These are phyloP conservation scores for Trichophaea hybrida DNA, from an alignment of 2,329 filamentous ascomycete species.

Conservation along the genomic window DNA sequence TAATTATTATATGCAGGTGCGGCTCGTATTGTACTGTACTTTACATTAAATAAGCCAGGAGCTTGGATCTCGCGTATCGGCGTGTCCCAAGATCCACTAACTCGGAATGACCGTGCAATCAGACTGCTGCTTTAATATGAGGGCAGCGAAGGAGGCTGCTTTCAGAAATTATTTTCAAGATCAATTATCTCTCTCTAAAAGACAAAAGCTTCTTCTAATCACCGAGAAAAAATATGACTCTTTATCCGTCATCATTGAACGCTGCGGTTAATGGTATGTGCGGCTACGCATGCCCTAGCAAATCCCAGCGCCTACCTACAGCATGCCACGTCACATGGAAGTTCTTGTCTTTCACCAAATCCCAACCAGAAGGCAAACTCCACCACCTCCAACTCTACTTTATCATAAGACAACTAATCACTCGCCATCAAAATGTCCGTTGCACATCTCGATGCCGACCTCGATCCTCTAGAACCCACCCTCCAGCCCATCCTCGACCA, in stretches of 20 bases:
- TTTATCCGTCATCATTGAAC: no score
- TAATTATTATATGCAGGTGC: no score
- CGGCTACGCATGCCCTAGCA: background rate
- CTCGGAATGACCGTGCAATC: background rate
- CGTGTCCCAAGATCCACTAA: background rate
- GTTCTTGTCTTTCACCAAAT: background rate
- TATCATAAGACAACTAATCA: background rate
- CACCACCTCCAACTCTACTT: background rate
- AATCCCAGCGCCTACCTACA: background rate
- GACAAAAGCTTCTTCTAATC: no score
- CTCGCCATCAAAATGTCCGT: background rate
- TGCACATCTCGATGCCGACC: conserved; percentile 35
- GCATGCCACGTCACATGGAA: background rate
- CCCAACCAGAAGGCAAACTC: background rate
- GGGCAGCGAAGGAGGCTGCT: background rate
- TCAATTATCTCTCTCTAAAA: no score
- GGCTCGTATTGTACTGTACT: no score
- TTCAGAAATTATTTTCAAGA: background rate
- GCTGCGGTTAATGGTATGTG: background rate
- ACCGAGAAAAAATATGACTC: no score
- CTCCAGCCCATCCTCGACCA: conserved; percentile 93
- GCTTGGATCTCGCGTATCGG: background rate
- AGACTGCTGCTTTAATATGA: background rate
- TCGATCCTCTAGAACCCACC: conserved; percentile 74
- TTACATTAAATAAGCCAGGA: no score